Conservation (phyloP, 176 grass and related monocot genomes). For the Avena insularis region DNA sequence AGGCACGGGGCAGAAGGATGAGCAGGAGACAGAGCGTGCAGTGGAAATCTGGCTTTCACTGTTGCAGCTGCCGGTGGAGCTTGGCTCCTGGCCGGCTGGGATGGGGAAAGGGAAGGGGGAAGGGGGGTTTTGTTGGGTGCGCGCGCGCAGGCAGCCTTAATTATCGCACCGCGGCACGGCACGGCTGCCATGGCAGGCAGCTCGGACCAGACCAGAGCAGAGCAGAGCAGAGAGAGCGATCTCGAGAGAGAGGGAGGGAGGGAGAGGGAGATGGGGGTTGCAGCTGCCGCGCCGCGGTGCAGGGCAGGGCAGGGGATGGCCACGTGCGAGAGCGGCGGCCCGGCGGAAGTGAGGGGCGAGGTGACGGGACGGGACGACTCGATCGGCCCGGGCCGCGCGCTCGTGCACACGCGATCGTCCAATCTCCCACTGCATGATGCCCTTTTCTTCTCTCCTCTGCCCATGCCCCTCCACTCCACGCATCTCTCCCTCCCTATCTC, state of each 20-base stretch:
- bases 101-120: background rate
- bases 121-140: slow-evolving; percentile 41
- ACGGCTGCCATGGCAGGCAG: slow-evolving; percentile 37
- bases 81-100: slow-evolving; percentile 17
- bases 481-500: background rate
- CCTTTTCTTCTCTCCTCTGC: slow-evolving; percentile 24
- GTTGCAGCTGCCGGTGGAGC: slow-evolving; percentile 19
- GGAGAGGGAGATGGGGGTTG: background rate
- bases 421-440: slow-evolving; percentile 39
- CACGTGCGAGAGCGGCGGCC: slow-evolving; percentile 78
- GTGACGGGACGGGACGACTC: slow-evolving; percentile 52
- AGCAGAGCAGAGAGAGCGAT: background rate
- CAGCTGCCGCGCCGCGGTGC: slow-evolving; percentile 34
- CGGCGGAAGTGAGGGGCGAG: slow-evolving; percentile 50
- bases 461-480: background rate
- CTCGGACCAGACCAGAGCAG: background rate
- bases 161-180: slow-evolving; percentile 23
- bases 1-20: slow-evolving; percentile 42
- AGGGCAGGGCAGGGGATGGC: slow-evolving; percentile 35
- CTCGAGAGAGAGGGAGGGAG: background rate
- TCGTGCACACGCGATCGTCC: slow-evolving; percentile 93
- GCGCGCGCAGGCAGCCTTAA: background rate
- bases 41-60: slow-evolving; percentile 47
- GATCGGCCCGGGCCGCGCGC: slow-evolving; percentile 61
- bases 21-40: slow-evolving; percentile 43